phyloP scores from a whole-genome alignment of 139 green algal species.

The Dunaliella primolecta region DNA sequence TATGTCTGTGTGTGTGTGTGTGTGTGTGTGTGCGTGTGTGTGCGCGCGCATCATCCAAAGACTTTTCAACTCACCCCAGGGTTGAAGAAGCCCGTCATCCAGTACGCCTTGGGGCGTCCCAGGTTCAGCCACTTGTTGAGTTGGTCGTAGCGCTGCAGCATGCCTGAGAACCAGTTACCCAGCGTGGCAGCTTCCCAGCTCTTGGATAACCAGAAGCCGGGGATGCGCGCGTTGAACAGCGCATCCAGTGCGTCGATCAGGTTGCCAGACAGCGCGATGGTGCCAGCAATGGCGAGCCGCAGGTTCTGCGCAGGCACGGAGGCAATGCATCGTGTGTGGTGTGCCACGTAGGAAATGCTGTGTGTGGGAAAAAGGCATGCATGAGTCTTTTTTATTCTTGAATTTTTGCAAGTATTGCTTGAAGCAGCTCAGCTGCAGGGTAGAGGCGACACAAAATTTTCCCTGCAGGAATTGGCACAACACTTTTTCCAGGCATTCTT shows the following conservation, averaged over 20 bases:
- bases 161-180: constrained; percentile 85
- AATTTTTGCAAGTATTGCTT: too few relatives aligned
- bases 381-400: too few relatives aligned
- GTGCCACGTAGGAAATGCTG: too few relatives aligned
- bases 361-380: too few relatives aligned
- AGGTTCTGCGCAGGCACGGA: constrained; percentile 76
- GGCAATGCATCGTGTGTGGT: too few relatives aligned
- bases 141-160: constrained; percentile 88
- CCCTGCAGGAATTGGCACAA: too few relatives aligned
- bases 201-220: constrained; percentile 75
- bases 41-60: constrained; percentile 16
- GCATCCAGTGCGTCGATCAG: constrained; percentile 81
- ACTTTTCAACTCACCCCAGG: constrained; percentile 48
- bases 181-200: constrained; percentile 74
- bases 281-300: constrained; percentile 84
- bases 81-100: constrained; percentile 97
- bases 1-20: neutral
- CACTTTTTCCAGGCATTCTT: too few relatives aligned
- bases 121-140: constrained; percentile 86
- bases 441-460: too few relatives aligned
- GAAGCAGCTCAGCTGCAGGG: too few relatives aligned
- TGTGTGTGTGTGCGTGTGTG: constrained; percentile 1
- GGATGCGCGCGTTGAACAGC: constrained; percentile 86
- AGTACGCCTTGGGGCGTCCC: constrained; percentile 86
- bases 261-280: constrained; percentile 76